A percentile compares a stretch with the other conserved stretches of the same genome.
phyloP scores from a whole-genome alignment of 768 basidiomycete species.

The Mrakia frigida region DNA sequence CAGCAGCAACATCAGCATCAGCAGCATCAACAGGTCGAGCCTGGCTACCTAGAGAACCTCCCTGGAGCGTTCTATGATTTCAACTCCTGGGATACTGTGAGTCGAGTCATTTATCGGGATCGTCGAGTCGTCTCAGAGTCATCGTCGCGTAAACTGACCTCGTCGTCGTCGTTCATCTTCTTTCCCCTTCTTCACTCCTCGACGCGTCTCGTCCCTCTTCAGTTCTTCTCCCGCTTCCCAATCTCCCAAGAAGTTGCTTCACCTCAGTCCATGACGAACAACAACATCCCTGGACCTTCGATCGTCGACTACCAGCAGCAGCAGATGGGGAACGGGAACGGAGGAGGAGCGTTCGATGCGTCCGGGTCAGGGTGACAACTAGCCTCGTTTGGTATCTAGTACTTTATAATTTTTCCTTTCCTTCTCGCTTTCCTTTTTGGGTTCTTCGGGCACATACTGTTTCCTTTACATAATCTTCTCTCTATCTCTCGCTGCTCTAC shows the following conservation, averaged over 20 bases:
- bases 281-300: background rate
- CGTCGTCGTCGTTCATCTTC: background rate
- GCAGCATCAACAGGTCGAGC: constrained; percentile 29
- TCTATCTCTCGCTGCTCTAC: too few relatives aligned
- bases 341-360: background rate
- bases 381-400: too few relatives aligned
- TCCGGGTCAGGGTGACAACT: background rate
- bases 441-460: too few relatives aligned
- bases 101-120: background rate
- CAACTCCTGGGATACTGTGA: constrained; percentile 34
- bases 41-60: constrained; percentile 38
- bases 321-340: background rate
- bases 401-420: too few relatives aligned
- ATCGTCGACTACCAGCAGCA: background rate
- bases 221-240: constrained; percentile 19
- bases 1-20: too few relatives aligned
- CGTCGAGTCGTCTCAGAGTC: background rate
- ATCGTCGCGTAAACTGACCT: background rate
- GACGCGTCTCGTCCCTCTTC: background rate
- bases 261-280: constrained; percentile 2
- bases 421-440: too few relatives aligned
- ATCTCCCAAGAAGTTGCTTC: background rate
- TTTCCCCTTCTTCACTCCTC: background rate
- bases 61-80: constrained; percentile 40
- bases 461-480: too few relatives aligned